phyloP scores from a whole-genome alignment of 768 basidiomycete species.

The Pulveroboletus frians region DNA sequence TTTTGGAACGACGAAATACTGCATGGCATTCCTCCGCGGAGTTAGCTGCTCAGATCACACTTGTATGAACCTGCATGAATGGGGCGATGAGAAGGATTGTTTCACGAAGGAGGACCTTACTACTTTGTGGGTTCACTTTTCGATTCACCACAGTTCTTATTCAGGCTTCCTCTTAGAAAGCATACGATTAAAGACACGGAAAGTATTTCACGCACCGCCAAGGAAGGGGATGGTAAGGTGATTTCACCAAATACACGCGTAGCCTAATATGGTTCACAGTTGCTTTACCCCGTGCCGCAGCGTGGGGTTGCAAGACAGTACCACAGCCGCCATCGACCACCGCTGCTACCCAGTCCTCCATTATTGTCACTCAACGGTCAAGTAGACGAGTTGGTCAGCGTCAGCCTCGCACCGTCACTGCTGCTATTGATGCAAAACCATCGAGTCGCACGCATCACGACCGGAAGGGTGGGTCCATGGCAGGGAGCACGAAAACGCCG shows the following conservation, averaged over 20 bases:
- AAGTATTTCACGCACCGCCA: constrained; percentile 50
- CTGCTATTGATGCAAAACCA: constrained; percentile 33
- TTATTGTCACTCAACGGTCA: constrained; percentile 32
- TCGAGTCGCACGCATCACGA: constrained; percentile 38
- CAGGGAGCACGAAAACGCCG: constrained; percentile 37
- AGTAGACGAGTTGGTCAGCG: constrained; percentile 45
- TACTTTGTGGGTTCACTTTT: constrained; percentile 60
- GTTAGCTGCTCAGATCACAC: constrained; percentile 78
- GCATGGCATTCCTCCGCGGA: constrained; percentile 90
- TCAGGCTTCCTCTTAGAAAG: constrained; percentile 48
- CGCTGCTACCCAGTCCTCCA: constrained; percentile 14
- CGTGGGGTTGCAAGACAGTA: constrained; percentile 51
- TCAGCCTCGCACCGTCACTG: constrained; percentile 39
- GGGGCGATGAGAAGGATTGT: constrained; percentile 97
- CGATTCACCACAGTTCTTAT: not conserved
- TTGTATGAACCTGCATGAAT: constrained; percentile 95
- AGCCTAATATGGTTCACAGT: constrained; percentile 16
- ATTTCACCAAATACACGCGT: not conserved
- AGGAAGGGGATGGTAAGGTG: constrained; percentile 55
- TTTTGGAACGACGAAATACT: constrained; percentile 96
- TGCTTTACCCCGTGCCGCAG: constrained; percentile 64
- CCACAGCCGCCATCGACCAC: constrained; percentile 15
- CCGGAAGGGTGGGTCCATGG: constrained; percentile 35
- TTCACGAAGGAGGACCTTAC: constrained; percentile 96
- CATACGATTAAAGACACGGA: constrained; percentile 91